Evolutionary conservation across 2,329 filamentous ascomycete species (phyloP), one percentile per base, ranked within the genome.

Genomic region (Trichoderma sp.): DNA sequence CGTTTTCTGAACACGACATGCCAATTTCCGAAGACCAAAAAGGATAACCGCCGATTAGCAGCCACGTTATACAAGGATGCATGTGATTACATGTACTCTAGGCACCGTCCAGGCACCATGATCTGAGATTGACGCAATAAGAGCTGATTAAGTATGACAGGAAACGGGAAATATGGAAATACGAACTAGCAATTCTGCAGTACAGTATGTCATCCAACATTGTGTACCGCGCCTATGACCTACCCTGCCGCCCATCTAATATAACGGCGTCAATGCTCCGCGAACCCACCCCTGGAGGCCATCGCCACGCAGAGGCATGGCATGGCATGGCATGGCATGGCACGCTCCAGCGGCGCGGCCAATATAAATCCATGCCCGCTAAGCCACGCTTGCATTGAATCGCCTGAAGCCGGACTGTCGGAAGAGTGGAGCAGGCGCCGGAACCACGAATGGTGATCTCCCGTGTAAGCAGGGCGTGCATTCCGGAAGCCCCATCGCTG

Each of bases 401-500:
- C 43, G 55, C 27, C 40, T 31, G 31, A 58, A 24, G 31, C 40
- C 64, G 37, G 53, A 49, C 63, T 16, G 53, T 58, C 55, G 53
- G 64, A 67, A 59, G 29, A 67, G 64, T 67, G 64, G 64, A 59
- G 64, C 35, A 58, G 64, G 21, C 37, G 53, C 63, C 27, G 53
- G 63, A n/a, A 66, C 35, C 63, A 66, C 63, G 63, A 66, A 66
- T 67, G 53, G 55, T 67, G 64, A 67, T 67, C 64, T 67, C 64
- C 64, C 64, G 63, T 49, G 63, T 57, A 58, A 66, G 63, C 53
- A 66, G 53, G 64, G 40, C 55, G 49, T 59, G 40, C 64, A 29
- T 49, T 56, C 61, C 61, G 61, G 61, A 56, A 43, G 61, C 61
- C 61, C 61, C 61, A 52, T 64, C 29, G 7, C 27, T n/a, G 33